Evolutionary conservation across 108 stramenopile species (phyloP).

Genomic region (Cyclotella atomus): DNA sequence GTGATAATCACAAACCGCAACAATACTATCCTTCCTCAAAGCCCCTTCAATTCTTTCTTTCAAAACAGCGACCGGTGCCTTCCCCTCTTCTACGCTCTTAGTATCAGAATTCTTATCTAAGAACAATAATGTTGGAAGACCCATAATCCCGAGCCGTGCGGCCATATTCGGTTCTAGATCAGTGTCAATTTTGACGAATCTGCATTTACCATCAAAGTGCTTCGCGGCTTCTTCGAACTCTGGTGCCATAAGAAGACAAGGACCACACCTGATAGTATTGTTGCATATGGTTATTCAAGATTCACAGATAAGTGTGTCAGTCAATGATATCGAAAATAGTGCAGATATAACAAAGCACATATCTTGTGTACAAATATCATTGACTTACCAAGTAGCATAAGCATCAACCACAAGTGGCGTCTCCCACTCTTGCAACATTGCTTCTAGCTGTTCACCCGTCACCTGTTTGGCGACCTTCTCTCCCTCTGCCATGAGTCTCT

Average conservation of each 20-base stretch:
- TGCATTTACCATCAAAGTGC: constrained; percentile 68
- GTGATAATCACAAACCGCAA: constrained; percentile 71
- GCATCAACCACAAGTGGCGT: constrained; percentile 79
- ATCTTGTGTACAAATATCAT: background rate
- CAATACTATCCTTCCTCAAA: constrained; percentile 67
- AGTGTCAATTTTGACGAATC: constrained; percentile 85
- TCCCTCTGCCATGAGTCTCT: constrained; percentile 2
- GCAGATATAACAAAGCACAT: too few relatives aligned
- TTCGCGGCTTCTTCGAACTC: constrained; percentile 85
- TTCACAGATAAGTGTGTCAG: background rate
- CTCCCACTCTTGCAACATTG: constrained; percentile 80
- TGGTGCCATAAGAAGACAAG: constrained; percentile 84
- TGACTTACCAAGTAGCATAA: constrained; percentile 79
- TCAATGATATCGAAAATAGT: background rate
- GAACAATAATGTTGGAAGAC: constrained; percentile 79
- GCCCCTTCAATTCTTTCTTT: constrained; percentile 87
- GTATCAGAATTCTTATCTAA: constrained; percentile 69
- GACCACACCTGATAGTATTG: constrained; percentile 61
- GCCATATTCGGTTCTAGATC: constrained; percentile 83
- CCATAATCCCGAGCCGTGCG: constrained; percentile 77
- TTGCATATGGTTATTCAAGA: background rate
- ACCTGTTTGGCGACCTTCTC: constrained; percentile 33
- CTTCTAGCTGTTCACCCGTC: constrained; percentile 79
- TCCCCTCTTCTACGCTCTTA: constrained; percentile 57
- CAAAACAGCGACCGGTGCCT: constrained; percentile 63